These are phyloP conservation scores for Pichia sp. DNA, from an alignment of 1,139 yeast genomes.

Conservation along the genomic window DNA sequence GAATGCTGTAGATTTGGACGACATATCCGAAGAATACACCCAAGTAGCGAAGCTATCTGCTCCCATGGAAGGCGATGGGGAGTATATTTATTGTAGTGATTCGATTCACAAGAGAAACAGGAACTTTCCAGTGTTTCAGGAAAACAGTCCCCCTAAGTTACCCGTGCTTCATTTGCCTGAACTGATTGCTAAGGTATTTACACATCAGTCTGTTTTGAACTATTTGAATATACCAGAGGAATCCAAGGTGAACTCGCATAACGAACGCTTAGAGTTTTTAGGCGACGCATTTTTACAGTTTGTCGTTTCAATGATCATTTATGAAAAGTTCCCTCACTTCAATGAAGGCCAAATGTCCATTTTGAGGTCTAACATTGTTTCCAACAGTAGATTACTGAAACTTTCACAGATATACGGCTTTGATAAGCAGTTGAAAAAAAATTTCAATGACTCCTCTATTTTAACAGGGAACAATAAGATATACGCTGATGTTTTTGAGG, in stretches of 20 bases:
- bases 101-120: constrained; percentile 12
- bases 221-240: constrained; percentile 50
- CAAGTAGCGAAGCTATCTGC: neutral
- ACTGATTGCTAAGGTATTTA: constrained; percentile 64
- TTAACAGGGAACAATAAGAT: constrained; percentile 47
- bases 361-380: constrained; percentile 64
- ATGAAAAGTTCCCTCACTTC: constrained; percentile 60
- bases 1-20: neutral
- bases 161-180: constrained; percentile 61
- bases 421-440: constrained; percentile 53
- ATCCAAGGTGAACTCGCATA: constrained; percentile 59
- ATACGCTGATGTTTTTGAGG: constrained; percentile 77
- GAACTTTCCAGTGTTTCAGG: constrained; percentile 7
- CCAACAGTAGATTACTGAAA: constrained; percentile 64
- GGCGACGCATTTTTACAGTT: constrained; percentile 85
- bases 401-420: constrained; percentile 70
- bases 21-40: constrained; percentile 5
- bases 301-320: constrained; percentile 62
- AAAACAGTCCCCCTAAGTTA: constrained; percentile 52
- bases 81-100: neutral
- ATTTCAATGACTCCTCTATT: constrained; percentile 34
- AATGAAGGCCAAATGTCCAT: constrained; percentile 77
- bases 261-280: constrained; percentile 84
- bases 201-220: constrained; percentile 72
- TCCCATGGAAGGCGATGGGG: neutral